These are phyloP conservation scores for Phytophthora sojae DNA, from an alignment of 352 stramenopile species.

Conservation along the genomic window DNA sequence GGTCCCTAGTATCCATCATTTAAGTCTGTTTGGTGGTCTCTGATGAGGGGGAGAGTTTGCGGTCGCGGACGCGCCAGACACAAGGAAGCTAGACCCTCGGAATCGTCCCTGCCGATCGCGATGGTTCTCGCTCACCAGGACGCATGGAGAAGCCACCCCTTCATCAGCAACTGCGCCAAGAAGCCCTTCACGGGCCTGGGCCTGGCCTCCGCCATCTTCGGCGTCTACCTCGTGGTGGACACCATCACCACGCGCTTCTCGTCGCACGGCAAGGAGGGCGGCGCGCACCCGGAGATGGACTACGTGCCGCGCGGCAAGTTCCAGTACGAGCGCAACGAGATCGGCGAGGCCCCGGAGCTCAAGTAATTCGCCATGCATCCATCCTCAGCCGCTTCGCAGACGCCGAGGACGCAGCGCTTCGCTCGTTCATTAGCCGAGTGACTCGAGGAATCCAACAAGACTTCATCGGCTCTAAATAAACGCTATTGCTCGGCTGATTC, in stretches of 20 bases:
- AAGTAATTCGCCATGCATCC: slow-evolving; percentile 11
- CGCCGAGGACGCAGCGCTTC: not conserved
- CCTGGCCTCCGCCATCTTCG: slow-evolving; percentile 80
- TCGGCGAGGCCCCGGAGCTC: slow-evolving; percentile 67
- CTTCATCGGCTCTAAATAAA: slow-evolving; percentile 33
- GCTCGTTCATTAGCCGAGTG: not conserved
- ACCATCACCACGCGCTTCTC: slow-evolving; percentile 55
- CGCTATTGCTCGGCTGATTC: slow-evolving; percentile 27
- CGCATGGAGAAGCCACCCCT: slow-evolving; percentile 90
- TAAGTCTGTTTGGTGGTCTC: no score
- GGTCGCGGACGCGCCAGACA: slow-evolving; percentile 19
- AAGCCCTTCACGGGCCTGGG: slow-evolving; percentile 87
- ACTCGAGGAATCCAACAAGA: not conserved
- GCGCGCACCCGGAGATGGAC: slow-evolving; percentile 40
- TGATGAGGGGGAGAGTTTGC: slow-evolving; percentile 10
- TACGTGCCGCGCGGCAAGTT: slow-evolving; percentile 55
- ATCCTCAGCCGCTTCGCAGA: slow-evolving; percentile 1
- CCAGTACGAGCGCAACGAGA: slow-evolving; percentile 62
- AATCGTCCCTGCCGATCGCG: slow-evolving; percentile 21
- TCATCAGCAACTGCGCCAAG: slow-evolving; percentile 84
- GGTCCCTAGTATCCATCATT: no score
- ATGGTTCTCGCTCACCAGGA: slow-evolving; percentile 91
- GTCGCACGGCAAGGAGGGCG: slow-evolving; percentile 39
- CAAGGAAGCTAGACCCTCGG: slow-evolving; percentile 35
- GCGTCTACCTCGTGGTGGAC: slow-evolving; percentile 81